Base-by-base conservation (phyloP, 2,329 filamentous ascomycete species). In the Colletotrichum scovillei region DNA sequence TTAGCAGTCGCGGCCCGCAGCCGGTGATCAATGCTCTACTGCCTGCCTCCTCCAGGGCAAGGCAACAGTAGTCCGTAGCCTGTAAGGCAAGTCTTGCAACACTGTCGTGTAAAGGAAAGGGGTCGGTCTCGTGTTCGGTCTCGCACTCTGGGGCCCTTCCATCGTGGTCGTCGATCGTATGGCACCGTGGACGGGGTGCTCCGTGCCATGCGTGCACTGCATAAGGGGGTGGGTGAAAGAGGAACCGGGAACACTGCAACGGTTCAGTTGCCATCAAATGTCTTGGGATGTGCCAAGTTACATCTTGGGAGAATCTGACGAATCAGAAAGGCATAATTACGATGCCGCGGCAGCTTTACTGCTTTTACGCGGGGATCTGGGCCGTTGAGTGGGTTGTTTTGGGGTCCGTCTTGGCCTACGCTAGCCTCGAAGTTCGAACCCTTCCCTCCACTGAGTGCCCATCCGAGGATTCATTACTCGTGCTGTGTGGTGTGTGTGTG, bases 121-220 rank as follows among this genome's bases (percentile, higher is more conserved):
- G 4, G 19, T 69, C 60, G 66, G 55, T 73, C 55, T 73, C 70
- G 66, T 6, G 19, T 49, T 73, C 70, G 70, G 53, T 64, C 32
- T 65, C 70, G 70, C 26, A 14, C 12, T 55, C 8, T 46, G 42
- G 3, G 26, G 3, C 38, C 38, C 38, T 42, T 42, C 38, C 16
- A 42, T 42, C 38, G 38, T 12, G 32, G n/a, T 59, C 42, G 42
- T 24, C 38, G 60, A 52, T 32, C 42, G 19, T 42, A 19, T 42
- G 38, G 38, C 38, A 42, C 38, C 16, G 11, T 22, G 38, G 16
- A 6, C 22, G 11, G n/a, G 9, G 35, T 14, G 42, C 24, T 14
- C 63, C 26, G n/a, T 66, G 55, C 19, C 24, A 28, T 22, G 14
- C 16, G 38, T 42, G 38, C 38, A 16, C 2, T 5, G 38, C 14